Conservation (phyloP, 2,329 filamentous ascomycete genomes). For the Graphilbum ipis-grandicollis region DNA sequence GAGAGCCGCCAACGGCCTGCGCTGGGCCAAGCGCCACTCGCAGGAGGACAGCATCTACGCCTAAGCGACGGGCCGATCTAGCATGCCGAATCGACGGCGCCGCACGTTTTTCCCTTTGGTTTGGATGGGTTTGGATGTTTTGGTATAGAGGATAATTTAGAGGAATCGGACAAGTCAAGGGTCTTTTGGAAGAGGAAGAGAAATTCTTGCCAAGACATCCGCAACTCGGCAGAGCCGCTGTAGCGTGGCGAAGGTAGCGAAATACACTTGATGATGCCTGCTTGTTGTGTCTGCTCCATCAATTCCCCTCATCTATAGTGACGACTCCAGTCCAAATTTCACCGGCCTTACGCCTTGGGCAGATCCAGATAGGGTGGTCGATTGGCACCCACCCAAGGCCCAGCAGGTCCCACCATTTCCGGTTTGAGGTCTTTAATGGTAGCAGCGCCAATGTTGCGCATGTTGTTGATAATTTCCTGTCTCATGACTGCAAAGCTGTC, state of each 20-base stretch:
- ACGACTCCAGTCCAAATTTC: too few species aligned
- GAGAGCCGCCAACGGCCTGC: background rate
- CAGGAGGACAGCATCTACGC: background rate
- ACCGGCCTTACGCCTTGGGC: too few species aligned
- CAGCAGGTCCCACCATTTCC: constrained; percentile 3
- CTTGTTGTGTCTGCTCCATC: too few species aligned
- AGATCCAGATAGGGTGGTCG: background rate
- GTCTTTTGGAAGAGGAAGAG: too few species aligned
- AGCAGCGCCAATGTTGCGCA: constrained; percentile 5
- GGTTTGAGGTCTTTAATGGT: constrained; percentile 4
- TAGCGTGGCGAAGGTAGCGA: background rate
- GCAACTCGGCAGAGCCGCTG: background rate
- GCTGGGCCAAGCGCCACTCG: constrained; percentile 1
- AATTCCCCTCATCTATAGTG: too few species aligned
- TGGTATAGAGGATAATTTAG: background rate
- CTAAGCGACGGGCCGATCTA: too few species aligned
- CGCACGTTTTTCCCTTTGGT: background rate
- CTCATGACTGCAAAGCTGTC: constrained; percentile 1
- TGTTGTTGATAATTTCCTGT: constrained; percentile 5
- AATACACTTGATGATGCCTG: background rate
- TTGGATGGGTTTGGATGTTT: too few species aligned
- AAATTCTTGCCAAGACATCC: background rate
- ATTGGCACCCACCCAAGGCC: constrained; percentile 3
- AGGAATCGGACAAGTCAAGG: background rate
- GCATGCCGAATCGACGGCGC: too few species aligned